Percentiles rank a stretch among this genome's conserved stretches.
These are phyloP conservation scores for Boletales sp. DNA, from an alignment of 768 basidiomycete genomes.

Conservation along the genomic window DNA sequence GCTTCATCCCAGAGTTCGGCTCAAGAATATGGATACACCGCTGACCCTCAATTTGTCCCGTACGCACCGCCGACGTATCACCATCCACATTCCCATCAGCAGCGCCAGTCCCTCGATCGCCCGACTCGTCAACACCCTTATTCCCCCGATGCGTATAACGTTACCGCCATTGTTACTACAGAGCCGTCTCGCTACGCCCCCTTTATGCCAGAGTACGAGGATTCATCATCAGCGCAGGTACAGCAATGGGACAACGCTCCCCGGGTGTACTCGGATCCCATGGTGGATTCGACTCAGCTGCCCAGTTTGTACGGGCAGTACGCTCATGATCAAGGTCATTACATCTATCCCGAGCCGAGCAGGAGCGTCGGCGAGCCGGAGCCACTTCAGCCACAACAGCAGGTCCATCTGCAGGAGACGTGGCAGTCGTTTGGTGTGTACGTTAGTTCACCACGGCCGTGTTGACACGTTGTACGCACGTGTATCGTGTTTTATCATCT, in stretches of 20 bases:
- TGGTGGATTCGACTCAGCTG: not conserved
- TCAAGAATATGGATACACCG: conserved; percentile 9
- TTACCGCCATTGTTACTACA: not conserved
- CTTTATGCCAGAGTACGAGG: conserved; percentile 6
- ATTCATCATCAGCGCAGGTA: conserved; percentile 5
- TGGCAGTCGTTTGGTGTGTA: conserved; percentile 69
- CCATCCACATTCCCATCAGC: conserved; percentile 4
- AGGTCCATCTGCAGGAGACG: conserved; percentile 44
- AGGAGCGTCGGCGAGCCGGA: not conserved
- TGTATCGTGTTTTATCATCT: too few species aligned
- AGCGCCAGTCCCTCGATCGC: conserved; percentile 14
- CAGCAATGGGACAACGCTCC: conserved; percentile 13
- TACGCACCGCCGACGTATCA: conserved; percentile 11
- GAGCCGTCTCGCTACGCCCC: conserved; percentile 3
- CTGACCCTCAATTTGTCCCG: conserved; percentile 14
- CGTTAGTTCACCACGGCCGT: conserved; percentile 28
- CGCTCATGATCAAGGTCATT: not conserved
- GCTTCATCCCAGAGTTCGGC: conserved; percentile 20
- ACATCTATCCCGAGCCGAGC: not conserved
- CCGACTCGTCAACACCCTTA: conserved; percentile 22
- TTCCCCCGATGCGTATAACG: conserved; percentile 4
- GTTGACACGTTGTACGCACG: not conserved
- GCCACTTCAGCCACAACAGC: conserved; percentile 13
- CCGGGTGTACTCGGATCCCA: conserved; percentile 4
- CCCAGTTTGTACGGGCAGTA: conserved; percentile 3